Percentiles rank a stretch among this genome's conserved stretches.
phyloP scores from a whole-genome alignment of 257 asterid genomes.

The Cruciata laevipes region DNA sequence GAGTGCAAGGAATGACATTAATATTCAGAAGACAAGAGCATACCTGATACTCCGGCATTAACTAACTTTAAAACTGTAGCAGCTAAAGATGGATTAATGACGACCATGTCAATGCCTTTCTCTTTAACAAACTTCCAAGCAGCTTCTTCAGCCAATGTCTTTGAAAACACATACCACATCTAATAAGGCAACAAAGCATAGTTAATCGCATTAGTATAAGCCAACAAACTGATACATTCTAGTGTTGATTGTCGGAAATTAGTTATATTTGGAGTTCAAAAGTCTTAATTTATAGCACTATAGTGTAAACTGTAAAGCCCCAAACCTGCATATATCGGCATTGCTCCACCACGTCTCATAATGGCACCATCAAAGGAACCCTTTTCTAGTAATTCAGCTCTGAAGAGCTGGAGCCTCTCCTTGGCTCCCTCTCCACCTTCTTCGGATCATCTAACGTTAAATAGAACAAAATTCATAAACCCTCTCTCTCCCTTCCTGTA shows the following conservation, averaged over 20 bases:
- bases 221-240: background rate
- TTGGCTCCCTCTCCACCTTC: slow-evolving; percentile 70
- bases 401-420: slow-evolving; percentile 72
- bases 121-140: slow-evolving; percentile 75
- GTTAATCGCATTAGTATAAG: background rate
- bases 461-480: background rate
- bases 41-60: too few species aligned
- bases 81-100: slow-evolving; percentile 64
- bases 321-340: slow-evolving; percentile 41
- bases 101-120: slow-evolving; percentile 62
- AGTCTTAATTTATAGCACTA: background rate
- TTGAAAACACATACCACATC: slow-evolving; percentile 75
- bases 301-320: too few species aligned
- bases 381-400: slow-evolving; percentile 65
- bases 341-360: slow-evolving; percentile 70
- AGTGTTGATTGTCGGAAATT: slow-evolving; percentile 22
- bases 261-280: too few species aligned
- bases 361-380: slow-evolving; percentile 76
- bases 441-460: slow-evolving; percentile 51
- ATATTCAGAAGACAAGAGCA: too few species aligned
- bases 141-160: slow-evolving; percentile 79
- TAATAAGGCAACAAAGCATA: slow-evolving; percentile 14
- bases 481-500: too few species aligned
- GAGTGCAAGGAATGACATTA: too few species aligned
- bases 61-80: slow-evolving; percentile 51